A percentile compares a stretch with the other conserved stretches of the same genome.
These are phyloP conservation scores for Penicillium paxilli DNA, from an alignment of 495 filamentous ascomycete species.

Conservation along the genomic window DNA sequence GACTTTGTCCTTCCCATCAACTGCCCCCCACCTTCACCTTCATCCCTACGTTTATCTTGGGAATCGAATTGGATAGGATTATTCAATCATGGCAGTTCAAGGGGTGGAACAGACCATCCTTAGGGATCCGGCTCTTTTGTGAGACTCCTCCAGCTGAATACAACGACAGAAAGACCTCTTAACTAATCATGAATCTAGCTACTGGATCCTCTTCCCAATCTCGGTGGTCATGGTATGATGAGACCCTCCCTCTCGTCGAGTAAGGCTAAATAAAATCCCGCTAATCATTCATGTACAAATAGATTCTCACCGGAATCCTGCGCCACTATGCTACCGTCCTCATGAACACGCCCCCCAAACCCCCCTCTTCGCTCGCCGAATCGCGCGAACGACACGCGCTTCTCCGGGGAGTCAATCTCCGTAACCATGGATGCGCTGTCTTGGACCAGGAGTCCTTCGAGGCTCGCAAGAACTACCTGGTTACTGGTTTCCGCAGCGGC, in stretches of 20 bases:
- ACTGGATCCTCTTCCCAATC: conserved; percentile 98
- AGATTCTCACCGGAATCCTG: conserved; percentile 93
- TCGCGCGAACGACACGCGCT: conserved; percentile 87
- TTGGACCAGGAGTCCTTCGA: conserved; percentile 71
- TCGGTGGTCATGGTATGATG: conserved; percentile 86
- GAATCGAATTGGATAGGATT: too few relatives aligned
- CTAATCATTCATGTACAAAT: neutral
- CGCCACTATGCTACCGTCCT: conserved; percentile 93
- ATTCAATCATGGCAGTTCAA: conserved; percentile 72
- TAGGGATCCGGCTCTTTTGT: conserved; percentile 98
- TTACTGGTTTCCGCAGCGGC: conserved; percentile 77
- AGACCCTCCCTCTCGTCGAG: neutral
- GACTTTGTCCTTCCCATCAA: conserved; percentile 16
- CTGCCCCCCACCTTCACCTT: conserved; percentile 9
- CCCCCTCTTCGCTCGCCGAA: conserved; percentile 68
- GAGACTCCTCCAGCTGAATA: conserved; percentile 24
- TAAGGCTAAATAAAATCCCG: too few relatives aligned
- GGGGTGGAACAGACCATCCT: conserved; percentile 91
- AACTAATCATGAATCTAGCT: conserved; percentile 54
- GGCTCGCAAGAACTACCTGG: conserved; percentile 74
- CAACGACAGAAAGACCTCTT: neutral
- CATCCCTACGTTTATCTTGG: conserved; percentile 23
- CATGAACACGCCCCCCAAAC: conserved; percentile 84
- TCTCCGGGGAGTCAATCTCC: conserved; percentile 80
- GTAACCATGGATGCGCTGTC: conserved; percentile 73